Conservation (phyloP, 441 rosid genomes). For the Erysimum cheiri region DNA sequence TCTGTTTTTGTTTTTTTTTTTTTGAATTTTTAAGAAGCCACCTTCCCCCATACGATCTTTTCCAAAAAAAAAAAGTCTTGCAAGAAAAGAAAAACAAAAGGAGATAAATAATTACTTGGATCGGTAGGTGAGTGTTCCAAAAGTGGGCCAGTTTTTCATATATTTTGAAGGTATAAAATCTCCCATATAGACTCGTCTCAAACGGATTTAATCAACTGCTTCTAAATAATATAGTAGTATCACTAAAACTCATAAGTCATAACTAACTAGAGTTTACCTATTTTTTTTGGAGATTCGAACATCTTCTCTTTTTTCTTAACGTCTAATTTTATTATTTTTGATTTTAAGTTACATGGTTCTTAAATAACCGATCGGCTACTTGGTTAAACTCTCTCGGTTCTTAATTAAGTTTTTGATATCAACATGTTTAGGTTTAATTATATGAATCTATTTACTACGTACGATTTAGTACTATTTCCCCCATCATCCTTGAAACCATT, state of each 20-base stretch:
- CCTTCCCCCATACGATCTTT: not conserved
- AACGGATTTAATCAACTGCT: not conserved
- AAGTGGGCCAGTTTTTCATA: not conserved
- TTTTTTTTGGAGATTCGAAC: not conserved
- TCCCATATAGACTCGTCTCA: conserved; percentile 14
- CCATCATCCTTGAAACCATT: too few relatives aligned
- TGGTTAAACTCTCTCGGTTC: too few relatives aligned
- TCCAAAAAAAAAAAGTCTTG: not conserved
- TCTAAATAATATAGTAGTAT: not conserved
- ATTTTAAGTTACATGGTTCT: too few relatives aligned
- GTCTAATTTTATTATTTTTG: too few relatives aligned
- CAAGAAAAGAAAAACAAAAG: conserved; percentile 3
- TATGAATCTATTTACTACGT: conserved; percentile 12
- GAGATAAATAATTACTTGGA: conserved; percentile 19
- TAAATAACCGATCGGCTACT: too few relatives aligned
- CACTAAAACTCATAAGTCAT: not conserved
- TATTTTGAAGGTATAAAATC: conserved; percentile 1
- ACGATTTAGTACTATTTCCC: not conserved
- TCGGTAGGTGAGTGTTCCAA: conserved; percentile 39
- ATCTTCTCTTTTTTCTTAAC: not conserved
- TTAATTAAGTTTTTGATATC: not conserved
- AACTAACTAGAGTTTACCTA: not conserved
- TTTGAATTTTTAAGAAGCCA: not conserved
- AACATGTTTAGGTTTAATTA: not conserved
- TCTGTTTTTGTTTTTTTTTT: conserved; percentile 3